Evolutionary conservation across 495 filamentous ascomycete genomes (phyloP).

Genomic region (Cryomyces antarcticus): DNA sequence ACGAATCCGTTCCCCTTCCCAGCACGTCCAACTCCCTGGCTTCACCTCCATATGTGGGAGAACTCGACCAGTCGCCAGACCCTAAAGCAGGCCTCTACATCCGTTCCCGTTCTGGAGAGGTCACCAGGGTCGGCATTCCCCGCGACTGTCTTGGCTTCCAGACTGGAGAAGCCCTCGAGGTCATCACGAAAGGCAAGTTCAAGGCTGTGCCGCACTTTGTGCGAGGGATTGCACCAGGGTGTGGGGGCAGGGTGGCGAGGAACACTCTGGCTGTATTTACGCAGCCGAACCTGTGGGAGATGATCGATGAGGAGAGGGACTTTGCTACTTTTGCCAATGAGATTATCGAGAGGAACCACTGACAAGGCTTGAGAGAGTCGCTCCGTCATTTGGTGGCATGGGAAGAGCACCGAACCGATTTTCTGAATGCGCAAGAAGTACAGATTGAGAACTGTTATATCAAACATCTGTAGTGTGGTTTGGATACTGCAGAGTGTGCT

Average conservation of each 20-base stretch:
- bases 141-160: slow-evolving; percentile 85
- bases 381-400: too few relatives aligned
- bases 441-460: too few relatives aligned
- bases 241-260: slow-evolving; percentile 39
- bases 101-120: slow-evolving; percentile 53
- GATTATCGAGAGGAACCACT: slow-evolving; percentile 54
- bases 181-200: slow-evolving; percentile 75
- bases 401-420: too few relatives aligned
- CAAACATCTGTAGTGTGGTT: too few relatives aligned
- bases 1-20: slow-evolving; percentile 35
- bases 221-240: slow-evolving; percentile 35
- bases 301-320: slow-evolving; percentile 51
- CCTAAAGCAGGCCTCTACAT: slow-evolving; percentile 78
- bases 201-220: slow-evolving; percentile 95
- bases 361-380: neutral
- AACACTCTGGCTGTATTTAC: slow-evolving; percentile 97
- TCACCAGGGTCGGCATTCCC: slow-evolving; percentile 77
- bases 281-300: slow-evolving; percentile 79
- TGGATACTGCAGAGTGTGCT: too few relatives aligned
- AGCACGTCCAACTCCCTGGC: slow-evolving; percentile 26
- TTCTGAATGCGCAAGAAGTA: too few relatives aligned
- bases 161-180: slow-evolving; percentile 77
- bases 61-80: slow-evolving; percentile 57
- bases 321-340: slow-evolving; percentile 82
- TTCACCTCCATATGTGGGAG: slow-evolving; percentile 8